Conservation (phyloP, 805 yeast species). For the Starmerella scarabaei region DNA sequence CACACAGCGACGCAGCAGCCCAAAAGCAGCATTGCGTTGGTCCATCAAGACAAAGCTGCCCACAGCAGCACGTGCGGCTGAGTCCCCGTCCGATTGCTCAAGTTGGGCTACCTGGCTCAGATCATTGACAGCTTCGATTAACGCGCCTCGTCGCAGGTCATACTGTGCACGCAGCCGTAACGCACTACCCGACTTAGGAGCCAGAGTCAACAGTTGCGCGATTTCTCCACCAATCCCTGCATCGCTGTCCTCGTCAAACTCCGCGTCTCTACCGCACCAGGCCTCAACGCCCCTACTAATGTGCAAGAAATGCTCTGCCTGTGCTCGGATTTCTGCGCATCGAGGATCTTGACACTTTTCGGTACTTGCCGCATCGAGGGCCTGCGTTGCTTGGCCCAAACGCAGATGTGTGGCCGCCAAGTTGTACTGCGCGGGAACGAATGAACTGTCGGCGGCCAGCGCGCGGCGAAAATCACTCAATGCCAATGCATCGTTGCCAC, state of each 20-base stretch:
- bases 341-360: constrained; percentile 11
- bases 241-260: constrained; percentile 6
- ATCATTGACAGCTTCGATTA: constrained; percentile 28
- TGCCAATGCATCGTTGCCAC: constrained; percentile 28
- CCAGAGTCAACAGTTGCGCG: constrained; percentile 17
- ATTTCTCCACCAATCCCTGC: constrained; percentile 1
- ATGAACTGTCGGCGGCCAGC: constrained; percentile 26
- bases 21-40: constrained; percentile 41
- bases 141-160: constrained; percentile 23
- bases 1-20: constrained; percentile 51
- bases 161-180: constrained; percentile 27
- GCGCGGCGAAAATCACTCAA: constrained; percentile 27
- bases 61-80: constrained; percentile 29
- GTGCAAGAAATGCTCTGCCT: constrained; percentile 2
- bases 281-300: neutral
- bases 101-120: constrained; percentile 22
- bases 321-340: constrained; percentile 15
- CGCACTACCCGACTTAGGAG: constrained; percentile 22
- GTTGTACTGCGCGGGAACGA: constrained; percentile 28
- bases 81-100: constrained; percentile 21
- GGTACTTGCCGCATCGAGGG: constrained; percentile 16
- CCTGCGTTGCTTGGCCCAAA: constrained; percentile 24
- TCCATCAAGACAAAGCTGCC: constrained; percentile 35
- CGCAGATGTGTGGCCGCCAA: constrained; percentile 25
- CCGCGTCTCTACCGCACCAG: neutral